Percentiles rank a stretch among this genome's conserved stretches.
Conservation (phyloP, 2,329 filamentous ascomycete genomes). For the Claviceps pusilla region DNA sequence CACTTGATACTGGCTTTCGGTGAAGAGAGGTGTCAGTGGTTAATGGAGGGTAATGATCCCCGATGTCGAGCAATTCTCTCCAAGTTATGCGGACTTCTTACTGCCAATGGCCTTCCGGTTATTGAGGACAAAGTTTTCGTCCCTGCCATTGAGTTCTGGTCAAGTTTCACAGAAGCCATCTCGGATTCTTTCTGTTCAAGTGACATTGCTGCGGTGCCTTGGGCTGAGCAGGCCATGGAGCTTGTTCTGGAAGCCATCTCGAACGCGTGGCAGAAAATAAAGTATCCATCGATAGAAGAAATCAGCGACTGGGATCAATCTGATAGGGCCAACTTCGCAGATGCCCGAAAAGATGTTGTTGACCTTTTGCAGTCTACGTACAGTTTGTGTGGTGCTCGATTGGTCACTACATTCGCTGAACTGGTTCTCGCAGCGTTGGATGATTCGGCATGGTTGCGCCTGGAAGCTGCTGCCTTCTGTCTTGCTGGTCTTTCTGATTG, state of each 20-base stretch:
- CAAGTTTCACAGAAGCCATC: conserved; percentile 55
- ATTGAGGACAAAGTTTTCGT: conserved; percentile 63
- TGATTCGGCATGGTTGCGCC: conserved; percentile 38
- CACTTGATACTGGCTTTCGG: conserved; percentile 54
- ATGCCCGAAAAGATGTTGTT: conserved; percentile 63
- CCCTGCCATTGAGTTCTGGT: conserved; percentile 68
- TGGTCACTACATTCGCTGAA: conserved; percentile 43
- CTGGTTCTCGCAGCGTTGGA: conserved; percentile 35
- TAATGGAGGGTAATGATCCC: conserved; percentile 38
- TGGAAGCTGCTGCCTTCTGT: conserved; percentile 48
- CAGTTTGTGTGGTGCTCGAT: conserved; percentile 38
- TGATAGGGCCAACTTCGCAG: conserved; percentile 51
- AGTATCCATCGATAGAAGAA: conserved; percentile 44
- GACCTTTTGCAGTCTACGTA: conserved; percentile 64
- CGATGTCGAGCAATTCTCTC: conserved; percentile 38
- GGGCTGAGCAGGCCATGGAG: conserved; percentile 42
- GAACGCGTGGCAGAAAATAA: conserved; percentile 53
- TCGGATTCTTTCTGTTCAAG: conserved; percentile 41
- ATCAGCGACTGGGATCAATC: conserved; percentile 55
- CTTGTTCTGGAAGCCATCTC: conserved; percentile 50
- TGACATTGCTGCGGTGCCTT: conserved; percentile 30
- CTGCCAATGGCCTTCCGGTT: conserved; percentile 49
- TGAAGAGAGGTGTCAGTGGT: conserved; percentile 45
- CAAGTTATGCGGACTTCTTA: conserved; percentile 49
- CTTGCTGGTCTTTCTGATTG: conserved; percentile 54